Conservation (phyloP, 495 filamentous ascomycete genomes). For the Penicillium robsamsonii region DNA sequence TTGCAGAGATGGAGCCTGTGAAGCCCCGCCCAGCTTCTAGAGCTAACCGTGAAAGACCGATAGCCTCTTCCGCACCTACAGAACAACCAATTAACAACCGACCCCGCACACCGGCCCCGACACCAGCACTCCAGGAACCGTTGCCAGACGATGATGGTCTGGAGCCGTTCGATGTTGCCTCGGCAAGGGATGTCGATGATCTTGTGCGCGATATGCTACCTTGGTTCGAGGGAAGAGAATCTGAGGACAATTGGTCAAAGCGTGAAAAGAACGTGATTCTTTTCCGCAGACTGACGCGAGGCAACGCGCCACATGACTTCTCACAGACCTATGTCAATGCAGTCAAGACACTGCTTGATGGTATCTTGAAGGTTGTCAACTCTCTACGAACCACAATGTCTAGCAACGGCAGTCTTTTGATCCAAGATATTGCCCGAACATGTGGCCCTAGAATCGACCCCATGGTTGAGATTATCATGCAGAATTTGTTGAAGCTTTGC, state of each 20-base stretch:
- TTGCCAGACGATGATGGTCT: constrained; percentile 56
- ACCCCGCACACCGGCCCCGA: constrained; percentile 23
- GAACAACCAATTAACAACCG: constrained; percentile 17
- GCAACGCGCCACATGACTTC: constrained; percentile 81
- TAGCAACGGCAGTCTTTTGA: constrained; percentile 75
- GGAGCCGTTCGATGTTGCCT: constrained; percentile 78
- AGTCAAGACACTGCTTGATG: constrained; percentile 76
- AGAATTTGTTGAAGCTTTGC: constrained; percentile 84
- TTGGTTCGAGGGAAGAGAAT: constrained; percentile 85
- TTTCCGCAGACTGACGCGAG: constrained; percentile 72
- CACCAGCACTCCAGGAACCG: constrained; percentile 8
- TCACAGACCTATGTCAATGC: constrained; percentile 62
- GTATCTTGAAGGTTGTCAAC: constrained; percentile 81
- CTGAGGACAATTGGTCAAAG: constrained; percentile 84
- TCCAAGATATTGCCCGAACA: constrained; percentile 79
- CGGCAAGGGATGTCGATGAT: constrained; percentile 79
- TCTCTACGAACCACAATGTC: constrained; percentile 88
- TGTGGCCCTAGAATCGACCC: constrained; percentile 78
- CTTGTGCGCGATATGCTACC: constrained; percentile 74
- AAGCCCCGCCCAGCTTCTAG: constrained; percentile 24
- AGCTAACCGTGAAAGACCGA: constrained; percentile 22
- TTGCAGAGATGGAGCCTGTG: constrained; percentile 14
- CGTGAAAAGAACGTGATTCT: constrained; percentile 76
- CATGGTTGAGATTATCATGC: constrained; percentile 87
- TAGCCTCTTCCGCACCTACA: constrained; percentile 12